Evolutionary conservation across 2,329 filamentous ascomycete species (phyloP).

Genomic region (Colletotrichum agaves): DNA sequence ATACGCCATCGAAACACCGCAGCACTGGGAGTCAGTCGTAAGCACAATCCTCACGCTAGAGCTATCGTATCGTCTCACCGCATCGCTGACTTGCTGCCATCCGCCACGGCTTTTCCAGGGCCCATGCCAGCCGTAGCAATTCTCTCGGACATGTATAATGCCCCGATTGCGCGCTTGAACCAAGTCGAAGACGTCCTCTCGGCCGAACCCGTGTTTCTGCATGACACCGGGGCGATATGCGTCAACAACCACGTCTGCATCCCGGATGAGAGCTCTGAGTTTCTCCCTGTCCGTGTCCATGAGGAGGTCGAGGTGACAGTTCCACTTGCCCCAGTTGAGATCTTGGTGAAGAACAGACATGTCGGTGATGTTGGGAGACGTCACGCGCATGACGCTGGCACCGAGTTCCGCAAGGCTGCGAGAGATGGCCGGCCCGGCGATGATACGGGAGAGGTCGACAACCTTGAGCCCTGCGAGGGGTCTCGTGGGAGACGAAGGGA

Average conservation of each 20-base stretch:
- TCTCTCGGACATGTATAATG: slow-evolving; percentile 60
- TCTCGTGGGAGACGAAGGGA: slow-evolving; percentile 46
- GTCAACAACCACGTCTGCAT: slow-evolving; percentile 62
- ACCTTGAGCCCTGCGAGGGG: slow-evolving; percentile 60
- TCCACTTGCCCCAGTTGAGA: slow-evolving; percentile 63
- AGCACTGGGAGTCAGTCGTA: slow-evolving; percentile 40
- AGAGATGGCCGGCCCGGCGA: slow-evolving; percentile 58
- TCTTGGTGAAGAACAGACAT: slow-evolving; percentile 54
- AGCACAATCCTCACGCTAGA: not conserved
- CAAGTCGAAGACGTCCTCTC: slow-evolving; percentile 52
- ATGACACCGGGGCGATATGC: slow-evolving; percentile 61
- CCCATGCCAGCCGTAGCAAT: slow-evolving; percentile 64
- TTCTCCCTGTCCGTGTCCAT: slow-evolving; percentile 26
- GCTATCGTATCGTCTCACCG: slow-evolving; percentile 40
- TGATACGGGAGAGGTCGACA: slow-evolving; percentile 58
- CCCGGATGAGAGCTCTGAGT: slow-evolving; percentile 49
- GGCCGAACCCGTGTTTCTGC: slow-evolving; percentile 57
- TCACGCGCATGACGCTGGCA: slow-evolving; percentile 58
- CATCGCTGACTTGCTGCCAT: slow-evolving; percentile 65
- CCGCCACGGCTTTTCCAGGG: slow-evolving; percentile 57
- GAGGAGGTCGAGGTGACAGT: slow-evolving; percentile 54
- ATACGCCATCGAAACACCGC: slow-evolving; percentile 58
- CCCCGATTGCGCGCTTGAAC: slow-evolving; percentile 38
- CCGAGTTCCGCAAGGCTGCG: slow-evolving; percentile 56
- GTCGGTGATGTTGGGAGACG: slow-evolving; percentile 51